Evolutionary conservation across 2,329 filamentous ascomycete species (phyloP), one percentile per base, ranked within the genome.

Genomic region (Lachnellula occidentalis): DNA sequence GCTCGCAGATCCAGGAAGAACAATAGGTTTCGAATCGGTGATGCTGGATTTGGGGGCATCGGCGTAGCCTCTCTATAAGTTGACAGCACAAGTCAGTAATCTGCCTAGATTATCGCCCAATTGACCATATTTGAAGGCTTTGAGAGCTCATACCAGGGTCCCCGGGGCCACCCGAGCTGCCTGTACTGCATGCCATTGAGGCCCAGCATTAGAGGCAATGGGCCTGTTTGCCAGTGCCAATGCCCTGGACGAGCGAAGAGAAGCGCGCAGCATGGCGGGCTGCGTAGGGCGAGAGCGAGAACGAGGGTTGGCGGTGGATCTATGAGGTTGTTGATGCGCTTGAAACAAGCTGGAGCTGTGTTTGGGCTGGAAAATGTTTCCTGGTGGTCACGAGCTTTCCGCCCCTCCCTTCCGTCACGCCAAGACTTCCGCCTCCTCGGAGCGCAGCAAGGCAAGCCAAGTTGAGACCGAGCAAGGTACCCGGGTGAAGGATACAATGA

Each of bases 191-290:
- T 79, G 78, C 81, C 80, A 84, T 83, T 83, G 81, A 70, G 77
- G 79, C 71, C 73, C 73, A 64, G 74, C 74, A 68, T 74, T 72
- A 66, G 78, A 75, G 71, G 74, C 74, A 70, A 74, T 66, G 67
- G 80, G 75, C 74, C 75, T 78, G 71, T 74, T 73, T 73, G 78
- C 75, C 70, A 83, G 73, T 73, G 78, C 75, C 70, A 83, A 73
- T 67, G 77, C 75, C 77, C 77, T 81, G 69, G 79, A 79, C 71
- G 82, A 83, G 76, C 78, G 81, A 76, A 86, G 74, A 73, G 82
- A 85, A 72, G 80, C 81, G 76, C 82, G 83, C 80, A 86, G 79
- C 83, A 86, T 86, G 76, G 77, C 76, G 74, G 74, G 76, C 75
- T 77, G 71, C 69, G 62, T 63, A 52, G 70, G 72, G 73, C 71